Conservation (phyloP, 257 asterid species). For the Nicotiana benthamiana region DNA sequence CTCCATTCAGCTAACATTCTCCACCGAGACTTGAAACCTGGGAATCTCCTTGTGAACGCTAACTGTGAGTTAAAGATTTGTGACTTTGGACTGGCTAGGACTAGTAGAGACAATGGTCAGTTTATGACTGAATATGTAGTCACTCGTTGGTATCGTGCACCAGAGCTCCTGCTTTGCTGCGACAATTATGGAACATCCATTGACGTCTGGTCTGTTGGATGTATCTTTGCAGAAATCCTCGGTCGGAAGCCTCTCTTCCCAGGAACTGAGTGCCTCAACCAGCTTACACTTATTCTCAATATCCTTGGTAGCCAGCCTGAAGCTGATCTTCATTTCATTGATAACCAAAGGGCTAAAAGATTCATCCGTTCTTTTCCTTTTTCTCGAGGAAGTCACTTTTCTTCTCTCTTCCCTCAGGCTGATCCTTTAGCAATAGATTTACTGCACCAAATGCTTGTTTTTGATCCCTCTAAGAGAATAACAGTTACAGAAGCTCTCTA, state of each 20-base stretch:
- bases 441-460: conserved; percentile 28
- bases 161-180: conserved; percentile 35
- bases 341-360: conserved; percentile 32
- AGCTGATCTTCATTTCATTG: conserved; percentile 29
- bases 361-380: conserved; percentile 30
- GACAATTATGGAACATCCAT: conserved; percentile 38
- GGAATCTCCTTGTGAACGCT: conserved; percentile 38
- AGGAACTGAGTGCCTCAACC: conserved; percentile 38
- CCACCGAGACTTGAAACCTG: conserved; percentile 43
- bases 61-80: conserved; percentile 40
- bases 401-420: conserved; percentile 35
- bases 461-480: conserved; percentile 34
- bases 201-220: conserved; percentile 42
- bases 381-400: conserved; percentile 27
- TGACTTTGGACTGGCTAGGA: conserved; percentile 45
- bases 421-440: conserved; percentile 38
- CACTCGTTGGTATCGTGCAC: conserved; percentile 47
- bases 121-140: conserved; percentile 45
- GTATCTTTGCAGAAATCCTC: conserved; percentile 39
- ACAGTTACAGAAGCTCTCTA: conserved; percentile 34
- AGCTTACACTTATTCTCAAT: conserved; percentile 33
- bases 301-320: conserved; percentile 34
- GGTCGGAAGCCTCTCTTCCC: conserved; percentile 41
- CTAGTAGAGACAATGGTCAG: conserved; percentile 36
- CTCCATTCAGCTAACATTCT: conserved; percentile 45